Evolutionary conservation across 371 early-diverging fungal species (phyloP).

Genomic region (Actinomortierella ambigua): DNA sequence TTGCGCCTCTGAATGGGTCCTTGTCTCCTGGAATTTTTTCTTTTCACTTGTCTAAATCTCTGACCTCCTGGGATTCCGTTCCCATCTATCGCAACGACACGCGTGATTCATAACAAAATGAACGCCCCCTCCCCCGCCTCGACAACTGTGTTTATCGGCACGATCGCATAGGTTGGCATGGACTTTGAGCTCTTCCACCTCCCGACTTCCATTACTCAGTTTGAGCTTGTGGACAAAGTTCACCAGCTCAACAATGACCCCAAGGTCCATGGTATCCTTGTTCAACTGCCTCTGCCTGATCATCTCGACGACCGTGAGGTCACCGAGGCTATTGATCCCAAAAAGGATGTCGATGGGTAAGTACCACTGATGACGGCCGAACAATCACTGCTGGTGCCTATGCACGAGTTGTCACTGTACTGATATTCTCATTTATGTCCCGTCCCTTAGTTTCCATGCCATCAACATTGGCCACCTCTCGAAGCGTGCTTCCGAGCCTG

Average conservation of each 20-base stretch:
- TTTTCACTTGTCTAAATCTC: too few relatives aligned
- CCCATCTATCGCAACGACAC: not conserved
- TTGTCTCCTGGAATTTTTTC: too few relatives aligned
- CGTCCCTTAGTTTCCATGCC: constrained; percentile 73
- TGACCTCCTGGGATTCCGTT: not conserved
- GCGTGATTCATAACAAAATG: not conserved
- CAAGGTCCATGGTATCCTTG: constrained; percentile 86
- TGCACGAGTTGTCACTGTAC: too few relatives aligned
- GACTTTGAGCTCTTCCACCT: constrained; percentile 35
- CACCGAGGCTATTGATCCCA: constrained; percentile 80
- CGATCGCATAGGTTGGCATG: constrained; percentile 13
- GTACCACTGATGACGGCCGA: not conserved
- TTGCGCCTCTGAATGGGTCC: not conserved
- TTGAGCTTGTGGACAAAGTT: constrained; percentile 59
- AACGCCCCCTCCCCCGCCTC: too few relatives aligned
- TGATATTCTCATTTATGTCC: too few relatives aligned
- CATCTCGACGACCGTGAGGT: constrained; percentile 77
- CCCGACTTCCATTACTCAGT: constrained; percentile 11
- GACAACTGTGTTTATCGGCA: not conserved
- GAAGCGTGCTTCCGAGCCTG: constrained; percentile 75
- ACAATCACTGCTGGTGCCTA: not conserved
- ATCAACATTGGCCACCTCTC: constrained; percentile 89
- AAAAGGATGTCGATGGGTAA: constrained; percentile 96
- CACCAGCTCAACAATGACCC: constrained; percentile 77
- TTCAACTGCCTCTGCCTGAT: constrained; percentile 95